Base-by-base conservation (phyloP, 441 rosid species). In the Francoa sonchifolia region DNA sequence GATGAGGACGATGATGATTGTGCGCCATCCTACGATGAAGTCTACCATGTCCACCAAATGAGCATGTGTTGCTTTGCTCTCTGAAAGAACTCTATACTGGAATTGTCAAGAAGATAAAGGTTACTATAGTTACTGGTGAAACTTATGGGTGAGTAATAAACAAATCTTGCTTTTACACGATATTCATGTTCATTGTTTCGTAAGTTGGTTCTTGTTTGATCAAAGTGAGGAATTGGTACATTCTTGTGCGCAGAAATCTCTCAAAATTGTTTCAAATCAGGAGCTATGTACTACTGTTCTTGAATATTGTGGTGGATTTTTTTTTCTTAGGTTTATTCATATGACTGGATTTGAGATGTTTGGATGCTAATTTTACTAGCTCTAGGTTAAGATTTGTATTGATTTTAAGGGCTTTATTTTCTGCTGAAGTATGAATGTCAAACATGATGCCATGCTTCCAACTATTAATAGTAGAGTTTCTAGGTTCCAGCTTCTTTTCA, bases 1-100 rank as follows among this genome's bases (percentile, higher is more conserved):
- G n/a, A n/a, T n/a, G n/a, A n/a, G n/a, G n/a, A n/a, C n/a, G n/a
- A n/a, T n/a, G n/a, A n/a, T n/a, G n/a, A n/a, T n/a, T n/a, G n/a
- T n/a, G n/a, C n/a, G n/a, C n/a, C n/a, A n/a, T n/a, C n/a, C n/a
- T n/a, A n/a, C n/a, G n/a, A n/a, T n/a, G n/a, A n/a, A n/a, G n/a
- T n/a, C n/a, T n/a, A n/a, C n/a, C n/a, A n/a, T n/a, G n/a, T n/a
- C 47, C 89, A 48, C 69, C 89, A 1, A 74, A 74, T 0, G 94
- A 88, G 70, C 73, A 68, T 40, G 68, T 46, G 50, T 44, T 88
- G 61, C 77, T 68, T 35, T 88, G 97, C 44, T 79, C 76, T 48
- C 83, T 88, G 35, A 95, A 84, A 43, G 97, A 84, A 43, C 74
- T 88, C 2, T 88, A 75, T 31, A 79, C 63, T 40, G 97, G 94